Evolutionary conservation across 2,329 filamentous ascomycete genomes (phyloP), one percentile per base, ranked within the genome.

Genomic region (Colletotrichum costaricense): DNA sequence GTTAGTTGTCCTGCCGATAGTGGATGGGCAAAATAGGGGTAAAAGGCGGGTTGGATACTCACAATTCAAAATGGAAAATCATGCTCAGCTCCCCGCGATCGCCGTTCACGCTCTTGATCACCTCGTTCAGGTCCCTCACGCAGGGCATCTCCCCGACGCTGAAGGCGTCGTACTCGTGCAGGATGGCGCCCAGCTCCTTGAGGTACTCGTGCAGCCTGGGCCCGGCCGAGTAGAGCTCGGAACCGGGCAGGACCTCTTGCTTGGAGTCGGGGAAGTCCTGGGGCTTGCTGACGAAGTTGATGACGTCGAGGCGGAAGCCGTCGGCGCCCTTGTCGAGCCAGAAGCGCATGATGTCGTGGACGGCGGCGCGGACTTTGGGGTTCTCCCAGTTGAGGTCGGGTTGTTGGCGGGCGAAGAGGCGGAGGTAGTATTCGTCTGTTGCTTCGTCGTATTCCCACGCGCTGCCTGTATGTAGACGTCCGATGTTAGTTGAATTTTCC

Each of bases 361-460:
- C 91, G 2, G 91, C 92, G 68, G 88, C 82, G 42, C 92, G 88
- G 3, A 93, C 90, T 0, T 87, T 87, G 0, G 87, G 86, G 77
- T 93, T 92, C 78, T 94, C 92, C 93, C 93, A 95, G 82, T 95
- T 95, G 54, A 95, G 87, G 76, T 95, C 93, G 0, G 93, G 93
- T 79, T 95, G 93, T 76, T 93, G 89, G 5, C 87, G 88, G 55
- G 89, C 89, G 81, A 94, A 95, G 35, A 95, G 87, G 74, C 91
- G 89, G 1, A 95, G 89, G 78, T 94, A 89, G 78, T 88, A 88
- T 75, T 88, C 85, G 12, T 82, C 80, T 0, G 86, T 88, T 14
- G 80, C 74, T 76, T 87, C 85, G 72, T 88, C 86, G 55, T 85
- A 89, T 60, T 85, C 82, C 86, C 86, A 88, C 1, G 83, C 84